Evolutionary conservation across 371 early-diverging fungal genomes (phyloP).

Genomic region (Zychaea mexicana): DNA sequence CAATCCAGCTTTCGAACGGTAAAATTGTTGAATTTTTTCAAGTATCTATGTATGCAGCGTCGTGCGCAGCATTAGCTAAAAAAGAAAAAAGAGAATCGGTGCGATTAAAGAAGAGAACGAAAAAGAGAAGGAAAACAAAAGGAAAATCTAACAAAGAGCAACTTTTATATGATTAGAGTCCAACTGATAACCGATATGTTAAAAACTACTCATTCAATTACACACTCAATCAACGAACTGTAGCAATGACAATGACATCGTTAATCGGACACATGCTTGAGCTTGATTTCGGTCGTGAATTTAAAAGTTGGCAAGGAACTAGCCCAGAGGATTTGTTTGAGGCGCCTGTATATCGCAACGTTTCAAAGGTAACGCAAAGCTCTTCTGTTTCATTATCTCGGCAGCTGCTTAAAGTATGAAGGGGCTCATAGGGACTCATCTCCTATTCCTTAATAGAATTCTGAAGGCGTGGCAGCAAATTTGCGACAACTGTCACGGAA

Average conservation of each 20-base stretch:
- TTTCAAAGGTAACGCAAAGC: not conserved
- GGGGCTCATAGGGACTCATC: too few relatives aligned
- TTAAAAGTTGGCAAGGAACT: constrained; percentile 62
- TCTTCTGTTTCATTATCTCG: not conserved
- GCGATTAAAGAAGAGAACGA: too few relatives aligned
- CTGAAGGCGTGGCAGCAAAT: constrained; percentile 39
- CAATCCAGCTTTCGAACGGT: constrained; percentile 37
- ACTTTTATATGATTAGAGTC: not conserved
- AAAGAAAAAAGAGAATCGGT: too few relatives aligned
- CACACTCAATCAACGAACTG: constrained; percentile 54
- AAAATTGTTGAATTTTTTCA: constrained; percentile 16
- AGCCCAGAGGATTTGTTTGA: constrained; percentile 69
- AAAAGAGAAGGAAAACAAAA: not conserved
- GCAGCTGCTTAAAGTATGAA: too few relatives aligned
- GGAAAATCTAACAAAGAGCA: constrained; percentile 30
- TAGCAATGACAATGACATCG: constrained; percentile 84
- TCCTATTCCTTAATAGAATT: too few relatives aligned
- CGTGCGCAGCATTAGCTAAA: not conserved
- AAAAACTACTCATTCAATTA: constrained; percentile 82
- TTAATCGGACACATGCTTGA: constrained; percentile 81
- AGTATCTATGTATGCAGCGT: not conserved
- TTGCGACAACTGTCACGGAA: constrained; percentile 61
- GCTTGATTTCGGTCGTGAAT: constrained; percentile 63
- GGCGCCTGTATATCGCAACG: constrained; percentile 12
- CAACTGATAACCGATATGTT: constrained; percentile 65